These are phyloP conservation scores for Acacia acuminata DNA, from an alignment of 306 rosid genomes.

Conservation along the genomic window DNA sequence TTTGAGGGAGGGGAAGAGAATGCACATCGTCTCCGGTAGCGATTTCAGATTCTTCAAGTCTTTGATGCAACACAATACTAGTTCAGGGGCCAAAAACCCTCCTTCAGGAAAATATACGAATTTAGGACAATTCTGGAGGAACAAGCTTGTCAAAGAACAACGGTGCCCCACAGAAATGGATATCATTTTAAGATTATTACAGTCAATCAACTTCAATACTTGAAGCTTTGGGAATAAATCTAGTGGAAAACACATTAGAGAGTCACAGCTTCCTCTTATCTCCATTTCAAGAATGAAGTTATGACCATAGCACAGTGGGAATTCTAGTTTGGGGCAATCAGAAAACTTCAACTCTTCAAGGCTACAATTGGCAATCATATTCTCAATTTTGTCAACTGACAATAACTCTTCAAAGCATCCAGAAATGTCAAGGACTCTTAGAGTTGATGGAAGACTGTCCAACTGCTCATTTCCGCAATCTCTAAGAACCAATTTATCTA, in stretches of 20 bases:
- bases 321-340: not conserved
- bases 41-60: not conserved
- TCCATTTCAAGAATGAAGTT: not conserved
- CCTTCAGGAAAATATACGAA: not conserved
- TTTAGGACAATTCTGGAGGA: not conserved
- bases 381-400: not conserved
- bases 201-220: not conserved
- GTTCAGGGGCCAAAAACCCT: not conserved
- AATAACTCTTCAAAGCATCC: not conserved
- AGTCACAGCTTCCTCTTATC: not conserved
- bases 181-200: not conserved
- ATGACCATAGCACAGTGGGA: not conserved
- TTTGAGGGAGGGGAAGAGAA: not conserved
- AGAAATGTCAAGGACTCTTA: not conserved
- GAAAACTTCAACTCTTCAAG: not conserved
- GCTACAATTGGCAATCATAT: not conserved
- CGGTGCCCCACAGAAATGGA: not conserved
- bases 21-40: not conserved
- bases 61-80: not conserved
- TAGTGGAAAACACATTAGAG: not conserved
- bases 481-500: not conserved
- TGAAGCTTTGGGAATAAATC: slow-evolving; percentile 12
- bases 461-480: not conserved
- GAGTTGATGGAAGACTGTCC: not conserved
- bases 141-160: not conserved